These are phyloP conservation scores for Isatis tinctoria DNA, from an alignment of 345 rosid species.

Conservation along the genomic window DNA sequence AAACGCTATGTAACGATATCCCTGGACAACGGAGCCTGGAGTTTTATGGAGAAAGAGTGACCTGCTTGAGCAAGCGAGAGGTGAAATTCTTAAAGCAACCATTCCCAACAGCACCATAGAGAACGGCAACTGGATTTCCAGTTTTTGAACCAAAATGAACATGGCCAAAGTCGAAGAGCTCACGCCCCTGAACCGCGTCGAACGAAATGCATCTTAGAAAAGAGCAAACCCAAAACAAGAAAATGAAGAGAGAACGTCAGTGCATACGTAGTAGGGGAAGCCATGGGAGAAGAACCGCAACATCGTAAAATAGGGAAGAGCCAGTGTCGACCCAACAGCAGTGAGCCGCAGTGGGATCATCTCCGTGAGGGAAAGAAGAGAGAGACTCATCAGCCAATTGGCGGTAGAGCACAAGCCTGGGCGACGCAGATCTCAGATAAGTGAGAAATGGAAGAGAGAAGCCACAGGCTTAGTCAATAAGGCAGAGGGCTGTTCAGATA, in stretches of 20 bases:
- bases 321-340: slow-evolving; percentile 99
- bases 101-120: slow-evolving; percentile 93
- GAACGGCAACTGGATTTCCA: slow-evolving; percentile 62
- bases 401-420: slow-evolving; percentile 80
- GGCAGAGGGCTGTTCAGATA: slow-evolving; percentile 45
- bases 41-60: slow-evolving; percentile 5
- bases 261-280: slow-evolving; percentile 49
- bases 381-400: slow-evolving; percentile 95
- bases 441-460: slow-evolving; percentile 76
- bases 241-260: neutral
- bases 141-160: slow-evolving; percentile 57
- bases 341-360: slow-evolving; percentile 54
- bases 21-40: neutral
- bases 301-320: slow-evolving; percentile 65
- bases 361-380: slow-evolving; percentile 72
- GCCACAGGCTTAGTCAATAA: slow-evolving; percentile 56
- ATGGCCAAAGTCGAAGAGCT: slow-evolving; percentile 83
- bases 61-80: slow-evolving; percentile 61
- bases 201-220: slow-evolving; percentile 17
- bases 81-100: slow-evolving; percentile 80
- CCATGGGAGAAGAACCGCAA: slow-evolving; percentile 61
- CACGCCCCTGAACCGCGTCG: slow-evolving; percentile 63
- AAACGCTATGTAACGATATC: neutral
- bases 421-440: slow-evolving; percentile 83
- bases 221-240: neutral